Conservation (phyloP, 192 early-diverging fungal genomes). For the Coemansia sp. region DNA sequence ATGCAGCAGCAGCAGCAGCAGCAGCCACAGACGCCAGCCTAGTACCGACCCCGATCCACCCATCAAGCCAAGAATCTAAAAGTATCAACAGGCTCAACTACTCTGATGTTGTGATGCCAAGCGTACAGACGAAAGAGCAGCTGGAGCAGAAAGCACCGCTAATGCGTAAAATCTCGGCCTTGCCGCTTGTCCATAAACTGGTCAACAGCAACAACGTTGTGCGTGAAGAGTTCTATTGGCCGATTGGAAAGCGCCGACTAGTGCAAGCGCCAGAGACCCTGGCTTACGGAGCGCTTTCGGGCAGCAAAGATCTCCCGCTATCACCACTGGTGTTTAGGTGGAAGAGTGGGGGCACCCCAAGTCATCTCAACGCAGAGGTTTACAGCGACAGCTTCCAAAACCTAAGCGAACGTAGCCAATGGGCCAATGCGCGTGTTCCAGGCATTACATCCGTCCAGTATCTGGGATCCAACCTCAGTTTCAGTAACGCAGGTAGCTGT, state of each 20-base stretch:
- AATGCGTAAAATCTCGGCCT: not conserved
- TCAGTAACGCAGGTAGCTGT: slow-evolving; percentile 6
- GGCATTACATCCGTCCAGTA: slow-evolving; percentile 39
- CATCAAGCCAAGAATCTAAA: not conserved
- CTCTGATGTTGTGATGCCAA: slow-evolving; percentile 4
- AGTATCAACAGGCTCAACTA: not conserved
- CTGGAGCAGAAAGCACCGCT: not conserved
- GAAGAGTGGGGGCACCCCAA: slow-evolving; percentile 12
- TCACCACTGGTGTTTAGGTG: slow-evolving; percentile 33
- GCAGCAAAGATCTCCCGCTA: slow-evolving; percentile 11
- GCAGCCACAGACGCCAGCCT: not conserved
- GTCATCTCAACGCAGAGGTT: slow-evolving; percentile 11
- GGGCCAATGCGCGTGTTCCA: slow-evolving; percentile 5
- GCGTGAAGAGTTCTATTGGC: slow-evolving; percentile 42
- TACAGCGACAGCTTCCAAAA: slow-evolving; percentile 18
- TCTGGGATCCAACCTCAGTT: slow-evolving; percentile 22
- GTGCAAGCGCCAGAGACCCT: slow-evolving; percentile 30
- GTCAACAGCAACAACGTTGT: slow-evolving; percentile 3
- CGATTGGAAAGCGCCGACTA: slow-evolving; percentile 13
- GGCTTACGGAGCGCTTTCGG: slow-evolving; percentile 24
- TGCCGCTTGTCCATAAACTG: slow-evolving; percentile 14
- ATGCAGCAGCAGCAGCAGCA: not conserved
- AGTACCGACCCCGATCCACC: not conserved
- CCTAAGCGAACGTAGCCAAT: not conserved
- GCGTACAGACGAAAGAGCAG: slow-evolving; percentile 2